phyloP scores from a whole-genome alignment of 768 basidiomycete genomes.

The Kwoniella shandongensis region DNA sequence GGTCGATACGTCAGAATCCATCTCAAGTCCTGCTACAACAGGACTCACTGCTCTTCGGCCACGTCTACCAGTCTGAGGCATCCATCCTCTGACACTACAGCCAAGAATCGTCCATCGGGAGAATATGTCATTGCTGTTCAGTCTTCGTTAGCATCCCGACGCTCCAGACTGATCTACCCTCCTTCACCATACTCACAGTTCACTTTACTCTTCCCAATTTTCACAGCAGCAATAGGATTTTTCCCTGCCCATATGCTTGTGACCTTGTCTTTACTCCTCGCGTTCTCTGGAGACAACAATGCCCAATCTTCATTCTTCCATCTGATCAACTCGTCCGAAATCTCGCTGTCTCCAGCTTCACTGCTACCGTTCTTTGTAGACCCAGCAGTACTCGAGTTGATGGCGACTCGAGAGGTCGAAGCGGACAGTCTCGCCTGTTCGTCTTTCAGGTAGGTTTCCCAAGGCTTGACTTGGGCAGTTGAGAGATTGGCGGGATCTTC shows the following conservation, averaged over 20 bases:
- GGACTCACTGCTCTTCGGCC: conserved; percentile 73
- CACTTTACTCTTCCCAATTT: conserved; percentile 35
- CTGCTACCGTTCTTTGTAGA: neutral
- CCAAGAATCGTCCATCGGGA: conserved; percentile 86
- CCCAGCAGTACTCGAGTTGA: neutral
- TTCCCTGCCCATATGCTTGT: conserved; percentile 47
- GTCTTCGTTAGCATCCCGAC: conserved; percentile 1
- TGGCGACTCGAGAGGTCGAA: neutral
- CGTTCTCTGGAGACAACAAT: conserved; percentile 14
- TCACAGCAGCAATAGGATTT: conserved; percentile 50
- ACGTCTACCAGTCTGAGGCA: conserved; percentile 87
- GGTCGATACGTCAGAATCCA: neutral
- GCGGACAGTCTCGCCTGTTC: no score
- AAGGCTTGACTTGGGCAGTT: neutral
- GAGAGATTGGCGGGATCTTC: conserved; percentile 46
- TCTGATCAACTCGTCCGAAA: conserved; percentile 33
- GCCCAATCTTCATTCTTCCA: conserved; percentile 52
- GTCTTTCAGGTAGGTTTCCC: neutral
- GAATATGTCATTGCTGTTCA: conserved; percentile 84
- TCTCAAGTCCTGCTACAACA: neutral
- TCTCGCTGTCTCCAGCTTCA: neutral
- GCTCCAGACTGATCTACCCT: neutral
- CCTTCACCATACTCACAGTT: conserved; percentile 30
- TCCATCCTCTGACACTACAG: conserved; percentile 88
- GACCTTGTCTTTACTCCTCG: conserved; percentile 22